Evolutionary conservation across 441 rosid species (phyloP).

Genomic region (Erodium chrysanthum): DNA sequence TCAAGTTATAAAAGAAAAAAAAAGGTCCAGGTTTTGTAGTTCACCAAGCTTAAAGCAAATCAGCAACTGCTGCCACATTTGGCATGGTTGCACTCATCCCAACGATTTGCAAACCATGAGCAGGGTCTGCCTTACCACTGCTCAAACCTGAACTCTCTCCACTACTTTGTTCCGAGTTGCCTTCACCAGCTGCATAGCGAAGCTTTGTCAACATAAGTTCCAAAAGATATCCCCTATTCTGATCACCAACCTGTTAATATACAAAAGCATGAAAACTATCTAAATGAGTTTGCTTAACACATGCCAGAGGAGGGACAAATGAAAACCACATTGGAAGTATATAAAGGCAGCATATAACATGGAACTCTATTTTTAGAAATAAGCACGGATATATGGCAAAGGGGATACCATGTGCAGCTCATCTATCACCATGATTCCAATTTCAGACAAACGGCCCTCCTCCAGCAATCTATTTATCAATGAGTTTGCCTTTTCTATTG

Average conservation of each 20-base stretch:
- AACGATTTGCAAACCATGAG: conserved; percentile 85
- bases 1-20: conserved; percentile 13
- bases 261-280: conserved; percentile 20
- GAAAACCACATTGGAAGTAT: conserved; percentile 13
- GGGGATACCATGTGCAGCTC: conserved; percentile 88
- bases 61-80: conserved; percentile 91
- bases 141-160: conserved; percentile 85
- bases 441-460: conserved; percentile 89
- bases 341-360: conserved; percentile 13
- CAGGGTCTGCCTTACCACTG: conserved; percentile 68
- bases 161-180: conserved; percentile 63
- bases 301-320: not conserved
- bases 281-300: not conserved
- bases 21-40: conserved; percentile 5
- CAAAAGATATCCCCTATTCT: conserved; percentile 89
- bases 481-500: conserved; percentile 96
- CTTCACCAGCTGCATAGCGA: conserved; percentile 97
- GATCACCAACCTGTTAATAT: conserved; percentile 82
- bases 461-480: conserved; percentile 81
- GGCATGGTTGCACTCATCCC: conserved; percentile 99
- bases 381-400: conserved; percentile 7
- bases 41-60: conserved; percentile 89
- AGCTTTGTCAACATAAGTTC: conserved; percentile 95
- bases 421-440: conserved; percentile 93
- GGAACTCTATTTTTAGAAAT: conserved; percentile 11